Conservation (phyloP, 805 yeast genomes). For the Saturnispora bothae region DNA sequence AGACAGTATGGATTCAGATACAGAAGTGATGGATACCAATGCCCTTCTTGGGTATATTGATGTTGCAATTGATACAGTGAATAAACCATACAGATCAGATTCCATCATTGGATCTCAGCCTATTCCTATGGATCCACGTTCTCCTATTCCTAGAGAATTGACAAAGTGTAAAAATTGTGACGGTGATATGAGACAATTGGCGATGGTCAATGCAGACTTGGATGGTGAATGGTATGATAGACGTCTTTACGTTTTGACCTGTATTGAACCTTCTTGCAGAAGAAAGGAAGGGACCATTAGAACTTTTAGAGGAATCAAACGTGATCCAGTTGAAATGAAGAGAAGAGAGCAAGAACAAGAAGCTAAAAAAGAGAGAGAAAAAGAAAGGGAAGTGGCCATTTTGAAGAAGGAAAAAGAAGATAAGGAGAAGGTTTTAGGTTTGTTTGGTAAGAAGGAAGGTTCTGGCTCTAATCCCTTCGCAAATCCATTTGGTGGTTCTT, state of each 20-base stretch:
- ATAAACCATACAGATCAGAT: constrained; percentile 43
- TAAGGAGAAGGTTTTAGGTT: constrained; percentile 27
- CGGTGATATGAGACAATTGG: constrained; percentile 49
- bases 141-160: constrained; percentile 44
- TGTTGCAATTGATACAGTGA: constrained; percentile 41
- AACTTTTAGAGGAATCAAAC: constrained; percentile 65
- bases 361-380: constrained; percentile 33
- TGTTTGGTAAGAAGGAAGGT: constrained; percentile 16
- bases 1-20: constrained; percentile 10
- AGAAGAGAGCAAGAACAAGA: constrained; percentile 32
- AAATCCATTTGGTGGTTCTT: constrained; percentile 27
- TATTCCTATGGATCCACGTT: constrained; percentile 53
- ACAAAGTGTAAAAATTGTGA: constrained; percentile 60
- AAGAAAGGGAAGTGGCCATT: constrained; percentile 31
- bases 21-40: constrained; percentile 19
- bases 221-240: constrained; percentile 68
- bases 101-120: constrained; percentile 78
- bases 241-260: constrained; percentile 68
- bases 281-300: constrained; percentile 60
- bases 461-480: neutral
- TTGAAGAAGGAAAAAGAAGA: constrained; percentile 31
- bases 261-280: constrained; percentile 54
- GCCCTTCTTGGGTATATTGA: constrained; percentile 60
- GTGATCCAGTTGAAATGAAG: constrained; percentile 42
- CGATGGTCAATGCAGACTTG: constrained; percentile 76